Percentiles rank a stretch among this genome's conserved stretches.
Evolutionary conservation across 2,329 filamentous ascomycete genomes (phyloP).

Genomic region (Teratosphaeria gauchensis): DNA sequence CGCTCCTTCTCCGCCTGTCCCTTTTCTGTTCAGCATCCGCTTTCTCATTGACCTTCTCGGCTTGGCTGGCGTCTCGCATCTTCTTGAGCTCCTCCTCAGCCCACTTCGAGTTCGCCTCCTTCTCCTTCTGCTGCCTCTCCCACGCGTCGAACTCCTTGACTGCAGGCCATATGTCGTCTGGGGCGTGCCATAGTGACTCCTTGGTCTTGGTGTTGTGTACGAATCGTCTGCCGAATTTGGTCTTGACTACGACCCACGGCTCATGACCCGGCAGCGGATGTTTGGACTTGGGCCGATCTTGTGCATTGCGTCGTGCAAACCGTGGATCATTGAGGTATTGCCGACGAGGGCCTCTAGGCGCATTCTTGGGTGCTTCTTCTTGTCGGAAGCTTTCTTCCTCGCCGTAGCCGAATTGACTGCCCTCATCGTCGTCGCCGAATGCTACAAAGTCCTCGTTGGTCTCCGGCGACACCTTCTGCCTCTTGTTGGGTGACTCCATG

Average conservation of each 20-base stretch:
- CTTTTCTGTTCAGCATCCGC: conserved; percentile 9
- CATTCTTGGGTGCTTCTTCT: conserved; percentile 4
- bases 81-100: conserved; percentile 22
- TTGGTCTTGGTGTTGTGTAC: conserved; percentile 81
- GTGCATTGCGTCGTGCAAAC: conserved; percentile 25
- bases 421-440: background rate
- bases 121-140: conserved; percentile 58
- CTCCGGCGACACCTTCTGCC: background rate
- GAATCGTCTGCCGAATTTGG: conserved; percentile 79
- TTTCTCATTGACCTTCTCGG: conserved; percentile 11
- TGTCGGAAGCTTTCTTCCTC: background rate
- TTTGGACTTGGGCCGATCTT: conserved; percentile 73
- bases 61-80: conserved; percentile 16
- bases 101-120: conserved; percentile 23
- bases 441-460: background rate
- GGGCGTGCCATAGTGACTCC: conserved; percentile 91
- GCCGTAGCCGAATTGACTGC: background rate
- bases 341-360: conserved; percentile 5
- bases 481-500: background rate
- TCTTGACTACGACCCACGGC: conserved; percentile 88
- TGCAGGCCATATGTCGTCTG: conserved; percentile 71
- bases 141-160: conserved; percentile 57
- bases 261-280: conserved; percentile 68
- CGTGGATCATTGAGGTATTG: conserved; percentile 6
- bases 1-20: conserved; percentile 16